These are phyloP conservation scores for Phytopythium ostracodes DNA, from an alignment of 352 stramenopile genomes.

Conservation along the genomic window DNA sequence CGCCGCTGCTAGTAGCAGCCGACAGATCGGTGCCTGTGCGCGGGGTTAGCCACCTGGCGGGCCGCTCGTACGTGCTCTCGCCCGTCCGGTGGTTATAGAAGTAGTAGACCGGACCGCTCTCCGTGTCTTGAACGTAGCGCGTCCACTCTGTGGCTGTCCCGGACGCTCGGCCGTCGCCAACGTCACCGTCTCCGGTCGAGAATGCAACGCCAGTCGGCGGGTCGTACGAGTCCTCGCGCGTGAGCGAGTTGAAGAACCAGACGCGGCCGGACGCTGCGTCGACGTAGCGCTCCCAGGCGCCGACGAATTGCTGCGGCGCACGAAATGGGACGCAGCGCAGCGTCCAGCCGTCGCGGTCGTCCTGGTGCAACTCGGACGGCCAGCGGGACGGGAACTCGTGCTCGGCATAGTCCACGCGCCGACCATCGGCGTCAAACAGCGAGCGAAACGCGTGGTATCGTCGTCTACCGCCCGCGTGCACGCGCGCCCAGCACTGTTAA, in stretches of 20 bases:
- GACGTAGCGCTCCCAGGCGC: slow-evolving; percentile 58
- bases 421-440: slow-evolving; percentile 91
- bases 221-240: slow-evolving; percentile 50
- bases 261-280: slow-evolving; percentile 31
- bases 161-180: not conserved
- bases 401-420: slow-evolving; percentile 89
- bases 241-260: slow-evolving; percentile 79
- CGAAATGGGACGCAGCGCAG: slow-evolving; percentile 54
- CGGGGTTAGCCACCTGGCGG: not conserved
- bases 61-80: slow-evolving; percentile 7
- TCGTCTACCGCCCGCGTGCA: slow-evolving; percentile 84
- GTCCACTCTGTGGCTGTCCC: not conserved
- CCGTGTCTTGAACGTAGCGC: not conserved
- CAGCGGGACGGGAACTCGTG: slow-evolving; percentile 89
- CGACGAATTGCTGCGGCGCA: slow-evolving; percentile 34
- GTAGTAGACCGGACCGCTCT: not conserved
- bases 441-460: slow-evolving; percentile 79
- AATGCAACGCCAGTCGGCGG: slow-evolving; percentile 13
- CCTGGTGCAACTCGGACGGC: slow-evolving; percentile 87
- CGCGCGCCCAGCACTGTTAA: slow-evolving; percentile 78
- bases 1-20: too few species aligned
- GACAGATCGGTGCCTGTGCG: not conserved
- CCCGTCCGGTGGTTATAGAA: slow-evolving; percentile 7
- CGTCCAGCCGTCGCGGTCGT: slow-evolving; percentile 80
- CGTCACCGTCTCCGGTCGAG: not conserved